Evolutionary conservation across 2,329 filamentous ascomycete species (phyloP), one percentile per base, ranked within the genome.

Genomic region (Hymenoscyphus fructigenus): DNA sequence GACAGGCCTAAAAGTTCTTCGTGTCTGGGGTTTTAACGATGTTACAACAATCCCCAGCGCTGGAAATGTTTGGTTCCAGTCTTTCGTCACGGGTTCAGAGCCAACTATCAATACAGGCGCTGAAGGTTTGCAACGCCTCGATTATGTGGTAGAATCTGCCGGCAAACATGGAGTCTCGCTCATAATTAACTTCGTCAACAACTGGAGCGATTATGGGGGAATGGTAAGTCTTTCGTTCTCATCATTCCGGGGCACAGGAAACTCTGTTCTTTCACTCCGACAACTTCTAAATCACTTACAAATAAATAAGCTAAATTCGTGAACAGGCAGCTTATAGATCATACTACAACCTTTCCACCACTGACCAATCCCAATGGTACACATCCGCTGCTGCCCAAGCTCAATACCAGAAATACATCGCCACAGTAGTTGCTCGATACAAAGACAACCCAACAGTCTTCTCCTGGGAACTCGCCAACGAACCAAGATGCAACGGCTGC

Each of bases 381-480:
- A 85, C 81, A 15, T 82, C 83, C 66, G 71, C 78, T 0, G 75
- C 76, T 0, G 81, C 82, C 7, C 85, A 88, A 75, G 71, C 78
- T 0, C 83, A 87, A 63, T 91, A 91, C 74, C 73, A 76, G 69
- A 80, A 78, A 58, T 91, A 90, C 73, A 82, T 90, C 71, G 78
- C 82, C 59, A 78, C 80, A 0, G 82, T 91, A 3, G 82, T 91
- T 2, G 81, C 77, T 32, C 80, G 88, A 3, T 90, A 89, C 76
- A 83, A 79, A 61, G 78, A 80, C 66, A 88, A 84, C 0, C 78
- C 83, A 0, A 83, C 88, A 0, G 80, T 91, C 50, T 85, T 91
- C 69, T 86, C 87, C 0, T 91, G 88, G 88, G 88, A 91, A 71
- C 78, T 91, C 1, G 85, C 81, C 61, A 91, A 91, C 69, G 88